Evolutionary conservation across 306 rosid species (phyloP).

Genomic region (Heteromeles arbutifolia): DNA sequence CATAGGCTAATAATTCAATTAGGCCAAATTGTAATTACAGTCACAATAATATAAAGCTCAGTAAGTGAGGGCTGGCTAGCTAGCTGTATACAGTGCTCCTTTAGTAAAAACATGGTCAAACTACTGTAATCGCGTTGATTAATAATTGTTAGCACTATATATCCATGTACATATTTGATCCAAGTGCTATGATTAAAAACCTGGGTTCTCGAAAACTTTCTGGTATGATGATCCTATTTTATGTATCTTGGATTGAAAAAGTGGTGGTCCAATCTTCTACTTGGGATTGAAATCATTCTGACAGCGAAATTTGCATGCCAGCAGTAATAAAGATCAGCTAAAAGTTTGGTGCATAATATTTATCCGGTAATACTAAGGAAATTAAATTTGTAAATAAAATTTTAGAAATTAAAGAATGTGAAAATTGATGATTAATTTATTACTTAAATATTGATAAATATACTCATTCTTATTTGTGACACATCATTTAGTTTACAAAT

Average conservation of each 20-base stretch:
- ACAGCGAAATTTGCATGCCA: conserved; percentile 50
- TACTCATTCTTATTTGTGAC: too few relatives aligned
- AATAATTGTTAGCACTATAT: neutral
- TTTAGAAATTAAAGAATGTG: too few relatives aligned
- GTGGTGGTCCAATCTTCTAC: conserved; percentile 61
- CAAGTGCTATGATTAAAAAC: neutral
- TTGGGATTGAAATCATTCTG: conserved; percentile 59
- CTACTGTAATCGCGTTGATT: neutral
- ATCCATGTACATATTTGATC: neutral
- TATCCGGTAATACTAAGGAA: neutral
- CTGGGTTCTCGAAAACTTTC: neutral
- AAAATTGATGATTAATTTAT: too few relatives aligned
- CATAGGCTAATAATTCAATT: too few relatives aligned
- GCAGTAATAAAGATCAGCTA: conserved; percentile 14
- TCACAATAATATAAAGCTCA: neutral
- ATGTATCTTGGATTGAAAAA: neutral
- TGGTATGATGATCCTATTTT: neutral
- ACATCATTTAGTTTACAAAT: too few relatives aligned
- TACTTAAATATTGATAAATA: too few relatives aligned
- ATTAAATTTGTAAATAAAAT: too few relatives aligned
- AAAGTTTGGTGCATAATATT: neutral
- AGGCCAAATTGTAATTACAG: neutral
- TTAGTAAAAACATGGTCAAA: neutral
- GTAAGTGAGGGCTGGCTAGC: neutral
- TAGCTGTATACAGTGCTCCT: neutral